Percentiles rank a stretch among this genome's conserved stretches.
These are phyloP conservation scores for Orbilia ellipsospora DNA, from an alignment of 2,329 filamentous ascomycete genomes.

Conservation along the genomic window DNA sequence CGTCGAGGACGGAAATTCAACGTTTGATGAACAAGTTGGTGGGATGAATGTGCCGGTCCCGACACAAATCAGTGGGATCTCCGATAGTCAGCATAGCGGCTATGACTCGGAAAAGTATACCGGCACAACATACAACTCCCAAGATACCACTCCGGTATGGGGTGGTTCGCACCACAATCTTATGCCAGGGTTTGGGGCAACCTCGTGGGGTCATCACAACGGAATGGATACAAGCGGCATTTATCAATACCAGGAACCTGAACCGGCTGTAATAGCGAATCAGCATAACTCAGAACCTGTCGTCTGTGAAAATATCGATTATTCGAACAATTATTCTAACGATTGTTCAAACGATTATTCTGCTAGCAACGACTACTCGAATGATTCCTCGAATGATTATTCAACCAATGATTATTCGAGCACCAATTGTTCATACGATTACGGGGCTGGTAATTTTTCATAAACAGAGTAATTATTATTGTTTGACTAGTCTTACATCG, in stretches of 20 bases:
- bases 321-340: too few species aligned
- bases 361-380: too few species aligned
- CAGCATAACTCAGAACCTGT: too few species aligned
- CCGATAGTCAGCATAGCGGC: not conserved
- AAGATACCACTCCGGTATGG: not conserved
- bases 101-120: not conserved
- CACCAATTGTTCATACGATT: too few species aligned
- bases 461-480: too few species aligned
- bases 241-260: not conserved
- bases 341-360: too few species aligned
- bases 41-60: not conserved
- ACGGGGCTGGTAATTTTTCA: too few species aligned
- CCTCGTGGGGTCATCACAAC: not conserved
- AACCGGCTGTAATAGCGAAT: not conserved
- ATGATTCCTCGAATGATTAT: too few species aligned
- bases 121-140: not conserved
- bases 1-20: not conserved
- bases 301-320: too few species aligned
- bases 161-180: not conserved
- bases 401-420: too few species aligned
- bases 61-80: not conserved
- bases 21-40: not conserved
- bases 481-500: too few species aligned
- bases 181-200: not conserved
- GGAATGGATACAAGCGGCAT: not conserved